Evolutionary conservation across 148 eudicot species (phyloP).

Genomic region (Heliosperma pusillum): DNA sequence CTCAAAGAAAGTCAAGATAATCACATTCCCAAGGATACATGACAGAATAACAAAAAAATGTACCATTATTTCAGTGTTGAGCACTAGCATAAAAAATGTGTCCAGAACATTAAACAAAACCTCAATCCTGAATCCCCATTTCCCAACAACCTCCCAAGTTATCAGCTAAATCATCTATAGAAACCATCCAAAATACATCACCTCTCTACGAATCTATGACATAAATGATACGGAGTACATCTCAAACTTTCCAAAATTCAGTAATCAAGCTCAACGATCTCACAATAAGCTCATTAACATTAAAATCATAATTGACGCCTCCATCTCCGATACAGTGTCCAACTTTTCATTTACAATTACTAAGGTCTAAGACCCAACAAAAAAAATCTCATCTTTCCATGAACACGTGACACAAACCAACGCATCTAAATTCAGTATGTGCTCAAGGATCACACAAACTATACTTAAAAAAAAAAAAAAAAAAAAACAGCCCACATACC

Average conservation of each 20-base stretch:
- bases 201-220: background rate
- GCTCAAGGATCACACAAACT: background rate
- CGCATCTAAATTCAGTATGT: background rate
- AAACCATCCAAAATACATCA: background rate
- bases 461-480: background rate
- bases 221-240: background rate
- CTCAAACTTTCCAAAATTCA: background rate
- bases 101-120: background rate
- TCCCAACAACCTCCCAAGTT: background rate
- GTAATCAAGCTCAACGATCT: background rate
- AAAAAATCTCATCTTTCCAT: background rate
- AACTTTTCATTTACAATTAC: background rate
- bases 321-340: background rate
- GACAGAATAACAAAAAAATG: background rate
- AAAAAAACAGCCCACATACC: too few relatives aligned
- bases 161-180: too few relatives aligned
- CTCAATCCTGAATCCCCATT: too few relatives aligned
- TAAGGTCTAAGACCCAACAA: background rate
- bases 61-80: background rate
- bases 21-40: background rate
- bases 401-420: background rate
- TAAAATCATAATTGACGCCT: background rate
- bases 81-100: background rate
- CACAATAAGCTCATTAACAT: background rate
- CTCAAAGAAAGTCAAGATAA: background rate